These are phyloP conservation scores for Populus davidiana DNA, from an alignment of 345 rosid genomes.

Conservation along the genomic window DNA sequence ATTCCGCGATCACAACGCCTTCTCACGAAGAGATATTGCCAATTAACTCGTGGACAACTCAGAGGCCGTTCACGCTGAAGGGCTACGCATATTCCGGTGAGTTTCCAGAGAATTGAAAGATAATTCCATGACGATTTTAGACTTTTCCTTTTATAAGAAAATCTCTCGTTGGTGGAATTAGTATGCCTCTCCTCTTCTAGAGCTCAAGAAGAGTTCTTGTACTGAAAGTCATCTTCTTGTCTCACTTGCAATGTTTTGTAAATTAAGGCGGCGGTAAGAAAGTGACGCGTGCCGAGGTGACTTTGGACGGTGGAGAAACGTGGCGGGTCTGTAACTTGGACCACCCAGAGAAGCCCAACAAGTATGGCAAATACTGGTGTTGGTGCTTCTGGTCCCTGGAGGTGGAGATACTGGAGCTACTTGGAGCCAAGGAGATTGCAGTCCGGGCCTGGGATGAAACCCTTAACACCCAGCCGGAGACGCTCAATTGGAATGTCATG, in stretches of 20 bases:
- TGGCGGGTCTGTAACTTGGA: constrained; percentile 82
- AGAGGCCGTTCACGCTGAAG: constrained; percentile 65
- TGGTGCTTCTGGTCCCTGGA: constrained; percentile 98
- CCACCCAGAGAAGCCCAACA: constrained; percentile 67
- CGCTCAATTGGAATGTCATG: constrained; percentile 95
- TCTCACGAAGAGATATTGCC: constrained; percentile 76
- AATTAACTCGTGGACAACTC: constrained; percentile 78
- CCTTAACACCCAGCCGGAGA: constrained; percentile 87
- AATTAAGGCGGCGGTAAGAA: constrained; percentile 82
- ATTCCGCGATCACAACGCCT: constrained; percentile 91
- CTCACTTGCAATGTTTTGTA: not conserved
- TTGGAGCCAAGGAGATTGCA: constrained; percentile 75
- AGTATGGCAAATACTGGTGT: constrained; percentile 78
- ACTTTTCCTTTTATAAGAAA: too few species aligned
- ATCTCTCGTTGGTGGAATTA: too few species aligned
- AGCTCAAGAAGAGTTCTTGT: not conserved
- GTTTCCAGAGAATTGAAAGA: not conserved
- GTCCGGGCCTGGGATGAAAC: constrained; percentile 98
- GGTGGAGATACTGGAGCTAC: constrained; percentile 73
- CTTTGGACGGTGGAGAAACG: constrained; percentile 88
- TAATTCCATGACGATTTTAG: too few species aligned
- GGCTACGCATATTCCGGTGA: constrained; percentile 93
- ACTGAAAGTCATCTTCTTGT: constrained; percentile 9
- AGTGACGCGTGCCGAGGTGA: constrained; percentile 89
- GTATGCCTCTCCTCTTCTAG: too few species aligned